These are phyloP conservation scores for Zoysia japonica DNA, from an alignment of 176 grass and related monocot species.

Conservation along the genomic window DNA sequence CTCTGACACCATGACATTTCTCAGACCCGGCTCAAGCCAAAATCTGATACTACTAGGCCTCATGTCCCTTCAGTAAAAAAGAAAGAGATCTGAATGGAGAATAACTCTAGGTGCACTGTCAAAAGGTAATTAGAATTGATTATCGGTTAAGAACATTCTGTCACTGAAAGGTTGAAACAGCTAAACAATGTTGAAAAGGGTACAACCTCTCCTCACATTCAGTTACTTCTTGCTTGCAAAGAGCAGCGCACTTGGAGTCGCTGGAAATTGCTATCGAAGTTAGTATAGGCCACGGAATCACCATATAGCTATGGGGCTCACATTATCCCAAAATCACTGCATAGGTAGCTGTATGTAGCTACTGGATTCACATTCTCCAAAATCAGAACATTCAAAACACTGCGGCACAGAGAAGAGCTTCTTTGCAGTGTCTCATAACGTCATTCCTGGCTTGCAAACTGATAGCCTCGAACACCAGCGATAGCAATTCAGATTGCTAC, in stretches of 20 bases:
- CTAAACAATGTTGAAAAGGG: slow-evolving; percentile 36
- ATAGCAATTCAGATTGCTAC: slow-evolving; percentile 21
- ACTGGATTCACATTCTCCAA: slow-evolving; percentile 38
- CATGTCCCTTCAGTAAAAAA: slow-evolving; percentile 38
- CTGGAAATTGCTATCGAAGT: slow-evolving; percentile 23
- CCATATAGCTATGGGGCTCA: slow-evolving; percentile 15
- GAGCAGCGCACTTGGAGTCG: slow-evolving; percentile 10
- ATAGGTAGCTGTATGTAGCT: slow-evolving; percentile 23
- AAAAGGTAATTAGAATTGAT: slow-evolving; percentile 50
- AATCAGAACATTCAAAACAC: slow-evolving; percentile 42
- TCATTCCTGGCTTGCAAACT: slow-evolving; percentile 30
- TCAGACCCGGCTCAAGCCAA: slow-evolving; percentile 36
- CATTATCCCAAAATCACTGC: slow-evolving; percentile 35
- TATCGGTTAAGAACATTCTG: slow-evolving; percentile 52
- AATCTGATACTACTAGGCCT: slow-evolving; percentile 46
- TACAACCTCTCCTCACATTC: not conserved
- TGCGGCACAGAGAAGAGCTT: slow-evolving; percentile 17
- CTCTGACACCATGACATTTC: slow-evolving; percentile 55
- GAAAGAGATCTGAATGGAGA: slow-evolving; percentile 44
- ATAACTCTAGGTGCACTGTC: slow-evolving; percentile 24
- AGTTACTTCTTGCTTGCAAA: slow-evolving; percentile 26
- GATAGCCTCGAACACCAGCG: slow-evolving; percentile 14
- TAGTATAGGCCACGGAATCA: slow-evolving; percentile 16
- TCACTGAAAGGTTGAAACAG: slow-evolving; percentile 40
- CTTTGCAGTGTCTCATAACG: slow-evolving; percentile 30